Evolutionary conservation across 208 protist species (phyloP).

Genomic region (Crithidia thermophila): DNA sequence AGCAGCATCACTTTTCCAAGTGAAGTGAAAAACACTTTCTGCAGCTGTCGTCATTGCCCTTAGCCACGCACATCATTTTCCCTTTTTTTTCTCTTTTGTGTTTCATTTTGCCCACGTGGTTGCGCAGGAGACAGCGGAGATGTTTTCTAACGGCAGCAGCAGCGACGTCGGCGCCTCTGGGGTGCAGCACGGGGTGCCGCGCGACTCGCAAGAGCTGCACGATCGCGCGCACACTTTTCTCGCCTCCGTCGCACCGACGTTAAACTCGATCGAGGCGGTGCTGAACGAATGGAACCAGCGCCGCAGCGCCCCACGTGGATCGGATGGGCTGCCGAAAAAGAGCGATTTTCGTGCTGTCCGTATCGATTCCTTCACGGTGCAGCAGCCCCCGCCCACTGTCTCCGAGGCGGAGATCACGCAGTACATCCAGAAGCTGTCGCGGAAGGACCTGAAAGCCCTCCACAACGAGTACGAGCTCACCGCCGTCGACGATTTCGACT

Average conservation of each 20-base stretch:
- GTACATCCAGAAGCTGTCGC: slow-evolving; percentile 15
- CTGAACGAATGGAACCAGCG: slow-evolving; percentile 16
- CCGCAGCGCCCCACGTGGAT: neutral
- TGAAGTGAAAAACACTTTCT: too few species aligned
- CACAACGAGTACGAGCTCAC: slow-evolving; percentile 30
- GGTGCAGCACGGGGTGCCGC: neutral
- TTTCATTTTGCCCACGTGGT: too few species aligned
- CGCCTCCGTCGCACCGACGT: slow-evolving; percentile 5
- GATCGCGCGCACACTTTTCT: slow-evolving; percentile 18
- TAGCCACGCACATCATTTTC: too few species aligned
- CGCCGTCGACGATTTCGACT: slow-evolving; percentile 22
- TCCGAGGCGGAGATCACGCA: slow-evolving; percentile 23
- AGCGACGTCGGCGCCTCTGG: neutral
- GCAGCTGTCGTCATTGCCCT: too few species aligned
- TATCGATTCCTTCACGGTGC: slow-evolving; percentile 26
- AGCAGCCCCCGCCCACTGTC: slow-evolving; percentile 18
- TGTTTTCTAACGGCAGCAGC: neutral
- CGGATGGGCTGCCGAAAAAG: neutral
- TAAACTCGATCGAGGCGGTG: slow-evolving; percentile 24
- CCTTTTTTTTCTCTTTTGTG: too few species aligned
- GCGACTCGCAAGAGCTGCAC: slow-evolving; percentile 22
- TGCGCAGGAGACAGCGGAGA: neutral
- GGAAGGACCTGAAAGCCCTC: slow-evolving; percentile 16
- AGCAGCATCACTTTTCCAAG: too few species aligned
- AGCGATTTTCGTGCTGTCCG: slow-evolving; percentile 18